Evolutionary conservation across 2,329 filamentous ascomycete species (phyloP).

Genomic region (Pestalotiopsis sp.): DNA sequence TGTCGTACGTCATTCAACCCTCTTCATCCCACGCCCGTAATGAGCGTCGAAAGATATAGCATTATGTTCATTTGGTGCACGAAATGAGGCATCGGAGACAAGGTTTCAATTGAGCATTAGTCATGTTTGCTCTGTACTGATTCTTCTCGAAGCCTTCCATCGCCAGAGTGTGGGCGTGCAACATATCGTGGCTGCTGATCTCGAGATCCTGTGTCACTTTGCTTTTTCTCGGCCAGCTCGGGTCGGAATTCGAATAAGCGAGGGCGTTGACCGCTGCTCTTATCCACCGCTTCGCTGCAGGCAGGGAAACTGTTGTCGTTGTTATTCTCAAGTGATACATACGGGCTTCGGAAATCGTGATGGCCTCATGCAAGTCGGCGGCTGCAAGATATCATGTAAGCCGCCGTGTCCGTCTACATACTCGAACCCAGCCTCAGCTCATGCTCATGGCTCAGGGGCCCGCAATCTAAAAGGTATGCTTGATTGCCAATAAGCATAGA

Average conservation of each 20-base stretch:
- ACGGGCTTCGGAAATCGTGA: neutral
- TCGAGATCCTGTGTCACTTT: neutral
- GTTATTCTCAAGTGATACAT: neutral
- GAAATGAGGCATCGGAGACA: neutral
- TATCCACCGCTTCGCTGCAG: neutral
- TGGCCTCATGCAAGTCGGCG: neutral
- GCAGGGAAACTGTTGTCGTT: neutral
- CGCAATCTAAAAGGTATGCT: neutral
- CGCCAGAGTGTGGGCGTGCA: neutral
- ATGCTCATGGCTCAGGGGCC: neutral
- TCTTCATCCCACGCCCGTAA: neutral
- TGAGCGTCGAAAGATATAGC: neutral
- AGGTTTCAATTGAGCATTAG: neutral
- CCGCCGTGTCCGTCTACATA: neutral
- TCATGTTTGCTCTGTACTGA: neutral
- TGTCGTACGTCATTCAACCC: neutral
- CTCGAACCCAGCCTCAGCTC: neutral
- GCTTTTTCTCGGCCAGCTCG: neutral
- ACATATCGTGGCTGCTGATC: neutral
- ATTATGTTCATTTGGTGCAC: neutral
- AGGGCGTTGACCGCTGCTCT: neutral
- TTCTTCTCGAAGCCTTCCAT: neutral
- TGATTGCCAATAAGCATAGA: neutral
- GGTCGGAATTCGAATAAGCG: neutral
- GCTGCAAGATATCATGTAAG: neutral